These are phyloP conservation scores for Phytophthora cryptogea DNA, from an alignment of 352 stramenopile genomes.

Conservation along the genomic window DNA sequence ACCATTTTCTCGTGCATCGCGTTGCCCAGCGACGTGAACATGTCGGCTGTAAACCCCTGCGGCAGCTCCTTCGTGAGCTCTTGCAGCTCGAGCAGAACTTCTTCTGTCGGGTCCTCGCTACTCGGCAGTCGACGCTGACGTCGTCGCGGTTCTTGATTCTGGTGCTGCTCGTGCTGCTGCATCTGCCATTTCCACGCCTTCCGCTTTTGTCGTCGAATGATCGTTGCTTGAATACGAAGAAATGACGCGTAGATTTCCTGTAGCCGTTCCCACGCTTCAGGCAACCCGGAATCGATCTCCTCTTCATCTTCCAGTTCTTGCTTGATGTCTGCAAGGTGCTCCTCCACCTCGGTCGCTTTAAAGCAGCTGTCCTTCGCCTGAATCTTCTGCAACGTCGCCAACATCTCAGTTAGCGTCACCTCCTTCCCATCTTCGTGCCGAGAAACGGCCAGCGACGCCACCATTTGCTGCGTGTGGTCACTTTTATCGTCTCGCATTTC, in stretches of 20 bases:
- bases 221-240: slow-evolving; percentile 41
- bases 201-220: slow-evolving; percentile 30
- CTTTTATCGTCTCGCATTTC: slow-evolving; percentile 37
- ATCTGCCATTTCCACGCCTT: slow-evolving; percentile 24
- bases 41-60: slow-evolving; percentile 60
- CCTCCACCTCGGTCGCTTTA: slow-evolving; percentile 28
- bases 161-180: slow-evolving; percentile 25
- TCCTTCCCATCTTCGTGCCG: slow-evolving; percentile 20
- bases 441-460: slow-evolving; percentile 33
- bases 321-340: slow-evolving; percentile 33
- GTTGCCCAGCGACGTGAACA: slow-evolving; percentile 65
- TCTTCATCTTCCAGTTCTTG: slow-evolving; percentile 30
- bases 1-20: slow-evolving; percentile 46
- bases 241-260: slow-evolving; percentile 53
- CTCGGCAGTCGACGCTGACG: slow-evolving; percentile 27
- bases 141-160: slow-evolving; percentile 8
- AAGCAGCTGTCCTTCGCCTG: slow-evolving; percentile 41
- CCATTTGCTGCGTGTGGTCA: slow-evolving; percentile 38
- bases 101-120: slow-evolving; percentile 24
- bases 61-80: slow-evolving; percentile 48
- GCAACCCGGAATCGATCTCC: slow-evolving; percentile 18
- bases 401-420: slow-evolving; percentile 43
- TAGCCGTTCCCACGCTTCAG: slow-evolving; percentile 34
- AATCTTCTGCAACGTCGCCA: slow-evolving; percentile 39
- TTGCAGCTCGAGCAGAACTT: slow-evolving; percentile 41